phyloP scores from a whole-genome alignment of 2,329 filamentous ascomycete species.

The Neonectria sp. region DNA sequence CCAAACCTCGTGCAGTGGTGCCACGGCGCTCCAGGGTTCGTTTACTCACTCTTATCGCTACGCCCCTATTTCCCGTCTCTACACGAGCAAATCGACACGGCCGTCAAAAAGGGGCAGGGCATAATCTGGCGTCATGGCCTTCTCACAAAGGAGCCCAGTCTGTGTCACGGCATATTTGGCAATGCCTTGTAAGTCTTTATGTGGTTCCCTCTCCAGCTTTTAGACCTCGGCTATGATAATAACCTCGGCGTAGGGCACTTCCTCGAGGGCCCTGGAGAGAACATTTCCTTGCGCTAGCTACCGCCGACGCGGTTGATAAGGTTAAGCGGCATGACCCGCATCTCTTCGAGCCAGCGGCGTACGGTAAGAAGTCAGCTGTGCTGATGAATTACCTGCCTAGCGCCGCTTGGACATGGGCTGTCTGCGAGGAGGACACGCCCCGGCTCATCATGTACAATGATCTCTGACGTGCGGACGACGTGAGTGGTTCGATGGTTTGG shows the following conservation, averaged over 20 bases:
- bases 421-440: conserved; percentile 52
- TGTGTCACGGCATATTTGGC: conserved; percentile 77
- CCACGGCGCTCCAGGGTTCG: conserved; percentile 76
- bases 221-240: conserved; percentile 38
- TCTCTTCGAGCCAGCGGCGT: conserved; percentile 57
- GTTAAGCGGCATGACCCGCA: conserved; percentile 49
- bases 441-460: conserved; percentile 56
- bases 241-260: conserved; percentile 48
- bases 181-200: conserved; percentile 71
- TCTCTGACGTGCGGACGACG: conserved; percentile 42
- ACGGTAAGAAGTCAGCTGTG: conserved; percentile 51
- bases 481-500: conserved; percentile 21
- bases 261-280: conserved; percentile 56
- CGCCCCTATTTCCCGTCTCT: conserved; percentile 69
- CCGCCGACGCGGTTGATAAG: conserved; percentile 68
- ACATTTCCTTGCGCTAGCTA: conserved; percentile 72
- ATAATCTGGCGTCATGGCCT: conserved; percentile 71
- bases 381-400: conserved; percentile 55
- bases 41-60: conserved; percentile 71
- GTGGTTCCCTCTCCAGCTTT: conserved; percentile 8
- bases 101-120: conserved; percentile 65
- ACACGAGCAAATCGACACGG: conserved; percentile 65
- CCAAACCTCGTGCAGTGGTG: conserved; percentile 74
- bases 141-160: conserved; percentile 74
- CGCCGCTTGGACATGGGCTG: conserved; percentile 57